Evolutionary conservation across 2,329 filamentous ascomycete species (phyloP), one percentile per base, ranked within the genome.

Genomic region (Cordyceps cicadae): DNA sequence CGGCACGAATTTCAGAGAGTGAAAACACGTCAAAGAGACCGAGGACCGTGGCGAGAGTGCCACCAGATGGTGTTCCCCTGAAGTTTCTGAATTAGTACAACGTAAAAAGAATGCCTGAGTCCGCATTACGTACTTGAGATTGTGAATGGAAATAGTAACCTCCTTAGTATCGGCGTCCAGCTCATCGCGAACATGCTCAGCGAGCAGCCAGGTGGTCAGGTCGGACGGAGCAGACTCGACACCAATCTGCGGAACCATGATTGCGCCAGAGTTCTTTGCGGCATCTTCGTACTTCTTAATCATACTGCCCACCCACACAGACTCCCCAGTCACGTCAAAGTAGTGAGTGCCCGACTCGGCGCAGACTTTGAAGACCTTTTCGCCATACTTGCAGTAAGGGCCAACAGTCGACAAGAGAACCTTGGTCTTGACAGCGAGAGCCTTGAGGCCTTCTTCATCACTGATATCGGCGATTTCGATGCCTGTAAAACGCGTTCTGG

Each of bases 11-110:
- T 57, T 86, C 75, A 53, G 75, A 72, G 19, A 82, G 55, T 24
- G 74, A 73, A 67, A 80, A 85, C 51, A 72, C 70, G 29, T 87
- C 84, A 61, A 85, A 76, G 24, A 85, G 65, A 52, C 70, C 80
- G 15, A 97, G 71, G 4, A 86, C 76, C 0, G 90, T 92, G 39
- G 83, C 79, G 5, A 92, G 73, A 2, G 89, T 87, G 52, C 86
- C 86, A n/a, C 86, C 86, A 1, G 85, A 88, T 3, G 83, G 80
- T 1, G 72, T 67, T 29, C 74, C 70, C 50, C 79, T 83, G 59
- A 67, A 64, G 32, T 69, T 71, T 43, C 17, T 39, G 11, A 55
- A 29, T 34, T 41, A 59, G 17, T 6, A 9, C 1, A 29, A 15
- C 7, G 5, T 14, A 52, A 9, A 37, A 21, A 37, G 6, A 5